These are phyloP conservation scores for Chytriomyces sp. DNA, from an alignment of 192 early-diverging fungal genomes.

Conservation along the genomic window DNA sequence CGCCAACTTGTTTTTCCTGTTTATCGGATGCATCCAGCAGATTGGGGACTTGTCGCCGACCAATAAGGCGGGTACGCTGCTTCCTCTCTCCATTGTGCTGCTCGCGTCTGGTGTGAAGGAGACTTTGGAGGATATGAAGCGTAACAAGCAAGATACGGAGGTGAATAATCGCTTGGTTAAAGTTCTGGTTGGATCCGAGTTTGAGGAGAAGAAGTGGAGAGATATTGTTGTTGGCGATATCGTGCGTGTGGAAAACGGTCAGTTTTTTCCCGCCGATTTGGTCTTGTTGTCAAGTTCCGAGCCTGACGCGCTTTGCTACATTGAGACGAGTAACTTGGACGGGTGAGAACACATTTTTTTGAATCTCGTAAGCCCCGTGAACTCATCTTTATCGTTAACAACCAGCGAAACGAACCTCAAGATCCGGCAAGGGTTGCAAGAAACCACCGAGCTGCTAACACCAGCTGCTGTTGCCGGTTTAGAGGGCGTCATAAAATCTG, in stretches of 20 bases:
- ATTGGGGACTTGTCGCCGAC: slow-evolving; percentile 93
- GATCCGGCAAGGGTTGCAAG: slow-evolving; percentile 89
- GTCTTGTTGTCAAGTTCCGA: slow-evolving; percentile 88
- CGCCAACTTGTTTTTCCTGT: slow-evolving; percentile 99
- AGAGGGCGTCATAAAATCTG: slow-evolving; percentile 83
- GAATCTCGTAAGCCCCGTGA: too few relatives aligned
- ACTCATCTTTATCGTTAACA: not conserved
- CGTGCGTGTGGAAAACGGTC: slow-evolving; percentile 83
- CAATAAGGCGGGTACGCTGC: slow-evolving; percentile 85
- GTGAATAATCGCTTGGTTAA: slow-evolving; percentile 52
- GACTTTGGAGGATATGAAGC: slow-evolving; percentile 80
- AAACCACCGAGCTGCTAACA: slow-evolving; percentile 77
- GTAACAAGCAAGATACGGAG: slow-evolving; percentile 53
- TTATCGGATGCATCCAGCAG: slow-evolving; percentile 97
- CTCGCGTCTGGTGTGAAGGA: slow-evolving; percentile 92
- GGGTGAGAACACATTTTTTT: slow-evolving; percentile 59
- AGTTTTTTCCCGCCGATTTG: slow-evolving; percentile 92
- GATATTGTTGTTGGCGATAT: slow-evolving; percentile 91
- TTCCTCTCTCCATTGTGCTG: slow-evolving; percentile 82
- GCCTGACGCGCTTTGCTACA: slow-evolving; percentile 95
- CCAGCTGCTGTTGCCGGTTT: slow-evolving; percentile 68
- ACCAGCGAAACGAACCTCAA: slow-evolving; percentile 95
- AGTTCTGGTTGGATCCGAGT: slow-evolving; percentile 54
- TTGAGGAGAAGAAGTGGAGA: slow-evolving; percentile 80
- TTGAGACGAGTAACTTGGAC: slow-evolving; percentile 97